phyloP scores from a whole-genome alignment of 2,329 filamentous ascomycete genomes.

The Beauveria bassiana region DNA sequence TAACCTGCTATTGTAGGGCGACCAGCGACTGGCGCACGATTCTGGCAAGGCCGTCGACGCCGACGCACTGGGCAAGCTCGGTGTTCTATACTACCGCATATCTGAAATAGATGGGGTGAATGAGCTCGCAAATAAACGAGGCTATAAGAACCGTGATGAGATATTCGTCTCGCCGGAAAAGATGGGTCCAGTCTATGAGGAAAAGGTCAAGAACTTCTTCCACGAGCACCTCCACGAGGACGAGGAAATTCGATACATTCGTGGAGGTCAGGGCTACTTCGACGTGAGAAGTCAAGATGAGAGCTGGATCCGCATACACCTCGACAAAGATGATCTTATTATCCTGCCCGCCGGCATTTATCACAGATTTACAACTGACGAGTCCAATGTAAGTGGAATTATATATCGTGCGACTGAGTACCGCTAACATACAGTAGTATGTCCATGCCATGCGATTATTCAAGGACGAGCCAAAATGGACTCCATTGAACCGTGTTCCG shows the following conservation, averaged over 20 bases:
- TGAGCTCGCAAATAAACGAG: conserved; percentile 61
- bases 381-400: conserved; percentile 64
- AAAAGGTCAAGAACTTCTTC: conserved; percentile 92
- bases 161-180: conserved; percentile 79
- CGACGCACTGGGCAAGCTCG: conserved; percentile 62
- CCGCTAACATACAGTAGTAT: conserved; percentile 50
- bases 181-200: conserved; percentile 83
- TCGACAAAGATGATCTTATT: conserved; percentile 84
- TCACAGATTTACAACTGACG: conserved; percentile 93
- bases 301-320: conserved; percentile 77
- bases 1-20: conserved; percentile 51
- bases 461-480: conserved; percentile 99
- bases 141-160: conserved; percentile 92
- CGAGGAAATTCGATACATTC: conserved; percentile 94
- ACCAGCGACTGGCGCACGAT: conserved; percentile 87
- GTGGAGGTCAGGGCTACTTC: conserved; percentile 84
- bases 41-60: conserved; percentile 63
- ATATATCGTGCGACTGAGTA: neutral
- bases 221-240: conserved; percentile 95
- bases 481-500: conserved; percentile 70
- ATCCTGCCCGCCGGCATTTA: conserved; percentile 94
- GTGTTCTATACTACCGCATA: conserved; percentile 71
- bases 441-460: conserved; percentile 94
- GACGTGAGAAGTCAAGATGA: conserved; percentile 80
- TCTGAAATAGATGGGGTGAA: conserved; percentile 61